Evolutionary conservation across 192 early-diverging fungal genomes (phyloP).

Genomic region (Gamsiella multidivaricata): DNA sequence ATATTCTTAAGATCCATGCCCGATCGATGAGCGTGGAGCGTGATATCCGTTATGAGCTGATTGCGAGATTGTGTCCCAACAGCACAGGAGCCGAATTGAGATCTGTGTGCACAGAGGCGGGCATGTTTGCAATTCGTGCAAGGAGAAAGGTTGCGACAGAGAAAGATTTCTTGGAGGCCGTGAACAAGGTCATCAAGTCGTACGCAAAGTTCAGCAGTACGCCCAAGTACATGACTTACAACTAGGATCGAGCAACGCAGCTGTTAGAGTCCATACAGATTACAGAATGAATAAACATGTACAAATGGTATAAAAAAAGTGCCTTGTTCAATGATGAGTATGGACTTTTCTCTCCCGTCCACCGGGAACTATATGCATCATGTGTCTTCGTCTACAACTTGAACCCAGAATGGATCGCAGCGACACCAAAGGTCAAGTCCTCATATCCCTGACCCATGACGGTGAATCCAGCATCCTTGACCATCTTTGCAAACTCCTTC

Average conservation of each 20-base stretch:
- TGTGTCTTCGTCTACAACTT: slow-evolving; percentile 73
- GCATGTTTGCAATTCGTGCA: slow-evolving; percentile 99
- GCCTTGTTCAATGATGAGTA: too few relatives aligned
- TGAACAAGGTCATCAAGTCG: slow-evolving; percentile 99
- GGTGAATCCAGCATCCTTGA: slow-evolving; percentile 89
- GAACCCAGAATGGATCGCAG: slow-evolving; percentile 95
- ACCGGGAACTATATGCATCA: too few relatives aligned
- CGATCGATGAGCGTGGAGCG: slow-evolving; percentile 98
- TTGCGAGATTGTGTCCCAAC: slow-evolving; percentile 98
- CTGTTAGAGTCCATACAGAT: too few relatives aligned
- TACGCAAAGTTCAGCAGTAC: slow-evolving; percentile 99
- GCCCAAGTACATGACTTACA: slow-evolving; percentile 89
- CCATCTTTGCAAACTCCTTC: slow-evolving; percentile 90
- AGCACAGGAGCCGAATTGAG: slow-evolving; percentile 99
- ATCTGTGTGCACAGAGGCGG: slow-evolving; percentile 99
- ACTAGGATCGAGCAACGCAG: too few relatives aligned
- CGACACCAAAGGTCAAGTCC: slow-evolving; percentile 97
- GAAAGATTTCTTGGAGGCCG: slow-evolving; percentile 99
- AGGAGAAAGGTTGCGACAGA: slow-evolving; percentile 99
- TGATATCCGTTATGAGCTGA: slow-evolving; percentile 98
- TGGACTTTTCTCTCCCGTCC: too few relatives aligned
- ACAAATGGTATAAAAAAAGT: too few relatives aligned
- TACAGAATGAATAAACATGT: background rate
- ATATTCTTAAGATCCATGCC: slow-evolving; percentile 99
- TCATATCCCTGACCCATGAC: slow-evolving; percentile 91